These are phyloP conservation scores for Gastrolobium bilobum DNA, from an alignment of 306 rosid genomes.

Conservation along the genomic window DNA sequence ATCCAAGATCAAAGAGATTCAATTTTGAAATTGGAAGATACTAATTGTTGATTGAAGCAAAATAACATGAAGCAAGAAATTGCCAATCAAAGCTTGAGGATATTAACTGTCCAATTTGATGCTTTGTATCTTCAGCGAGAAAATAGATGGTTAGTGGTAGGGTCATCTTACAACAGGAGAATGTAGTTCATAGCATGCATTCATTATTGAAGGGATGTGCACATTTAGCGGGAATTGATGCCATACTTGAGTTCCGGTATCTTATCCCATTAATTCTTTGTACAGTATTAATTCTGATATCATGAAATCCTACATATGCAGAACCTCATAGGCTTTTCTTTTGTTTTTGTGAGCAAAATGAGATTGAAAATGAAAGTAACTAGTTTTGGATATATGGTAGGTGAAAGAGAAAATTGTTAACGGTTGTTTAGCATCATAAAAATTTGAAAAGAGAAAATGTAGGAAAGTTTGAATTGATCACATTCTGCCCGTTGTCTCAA, in stretches of 20 bases:
- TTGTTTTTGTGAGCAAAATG: neutral
- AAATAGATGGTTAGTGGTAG: constrained; percentile 25
- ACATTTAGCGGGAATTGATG: constrained; percentile 34
- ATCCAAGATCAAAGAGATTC: neutral
- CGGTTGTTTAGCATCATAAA: neutral
- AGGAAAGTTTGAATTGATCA: no score
- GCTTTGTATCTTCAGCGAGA: constrained; percentile 13
- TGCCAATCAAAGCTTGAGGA: constrained; percentile 33
- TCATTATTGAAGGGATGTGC: constrained; percentile 5
- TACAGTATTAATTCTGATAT: constrained; percentile 38
- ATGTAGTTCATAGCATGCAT: constrained; percentile 37
- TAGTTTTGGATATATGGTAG: neutral
- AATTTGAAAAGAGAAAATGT: neutral
- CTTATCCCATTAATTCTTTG: constrained; percentile 46
- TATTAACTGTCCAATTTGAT: constrained; percentile 31
- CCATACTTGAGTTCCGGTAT: constrained; percentile 14
- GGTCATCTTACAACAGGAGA: constrained; percentile 30
- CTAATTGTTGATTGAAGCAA: constrained; percentile 25
- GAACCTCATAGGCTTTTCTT: constrained; percentile 11
- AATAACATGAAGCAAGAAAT: constrained; percentile 39
- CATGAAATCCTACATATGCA: neutral
- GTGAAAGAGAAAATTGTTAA: neutral
- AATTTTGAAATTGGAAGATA: constrained; percentile 41
- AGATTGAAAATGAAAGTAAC: constrained; percentile 23
- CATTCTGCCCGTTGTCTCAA: no score